A percentile compares a stretch with the other conserved stretches of the same genome.
phyloP scores from a whole-genome alignment of 2,329 filamentous ascomycete species.

The Coniochaeta hoffmannii region DNA sequence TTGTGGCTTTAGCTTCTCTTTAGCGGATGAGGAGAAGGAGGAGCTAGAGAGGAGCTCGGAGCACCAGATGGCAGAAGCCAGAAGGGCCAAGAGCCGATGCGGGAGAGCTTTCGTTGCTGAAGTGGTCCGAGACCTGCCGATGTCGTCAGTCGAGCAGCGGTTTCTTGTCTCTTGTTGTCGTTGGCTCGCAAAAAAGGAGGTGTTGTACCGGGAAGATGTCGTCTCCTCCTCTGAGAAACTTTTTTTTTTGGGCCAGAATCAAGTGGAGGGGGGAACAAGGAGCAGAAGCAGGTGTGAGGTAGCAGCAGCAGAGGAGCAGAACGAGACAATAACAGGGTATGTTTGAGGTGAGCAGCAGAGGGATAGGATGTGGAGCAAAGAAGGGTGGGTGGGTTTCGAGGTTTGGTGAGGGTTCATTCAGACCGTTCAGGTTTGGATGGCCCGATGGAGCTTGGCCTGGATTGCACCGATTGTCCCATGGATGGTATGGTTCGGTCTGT shows the following conservation, averaged over 20 bases:
- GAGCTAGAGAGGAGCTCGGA: background rate
- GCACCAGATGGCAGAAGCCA: background rate
- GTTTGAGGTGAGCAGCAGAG: background rate
- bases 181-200: background rate
- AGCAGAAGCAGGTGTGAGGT: background rate
- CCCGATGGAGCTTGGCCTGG: background rate
- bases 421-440: too few species aligned
- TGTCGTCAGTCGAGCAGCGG: background rate
- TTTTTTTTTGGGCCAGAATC: background rate
- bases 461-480: too few species aligned
- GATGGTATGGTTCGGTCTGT: background rate
- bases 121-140: background rate
- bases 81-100: background rate
- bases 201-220: background rate
- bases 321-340: conserved; percentile 1
- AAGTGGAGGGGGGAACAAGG: background rate
- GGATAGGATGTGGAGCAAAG: background rate
- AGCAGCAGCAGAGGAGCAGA: background rate
- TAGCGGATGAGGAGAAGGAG: background rate
- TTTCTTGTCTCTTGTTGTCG: background rate
- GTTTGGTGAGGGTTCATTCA: conserved; percentile 1
- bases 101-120: background rate
- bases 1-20: background rate
- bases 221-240: background rate
- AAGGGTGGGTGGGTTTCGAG: background rate